Base-by-base conservation (phyloP, 2,329 filamentous ascomycete genomes). In the Cadophora sp. region DNA sequence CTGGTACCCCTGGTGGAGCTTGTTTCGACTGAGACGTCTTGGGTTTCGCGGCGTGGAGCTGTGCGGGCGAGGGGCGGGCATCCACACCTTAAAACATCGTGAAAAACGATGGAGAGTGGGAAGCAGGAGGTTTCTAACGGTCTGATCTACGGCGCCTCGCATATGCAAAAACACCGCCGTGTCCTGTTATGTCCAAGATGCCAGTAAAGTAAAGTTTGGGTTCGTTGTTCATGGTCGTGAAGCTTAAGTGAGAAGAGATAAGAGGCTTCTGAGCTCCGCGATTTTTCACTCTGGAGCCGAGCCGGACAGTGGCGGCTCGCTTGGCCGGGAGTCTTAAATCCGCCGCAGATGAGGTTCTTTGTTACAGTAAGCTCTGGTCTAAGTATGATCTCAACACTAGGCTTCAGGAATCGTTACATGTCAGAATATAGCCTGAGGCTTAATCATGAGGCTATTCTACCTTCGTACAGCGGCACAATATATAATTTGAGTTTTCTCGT, bases 1-100 rank as follows among this genome's bases (percentile, higher is more conserved):
- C 43, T n/a, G 55, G 46, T 59, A 22, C 31, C 66, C 55, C 31
- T 50, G 27, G 58, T 24, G 34, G 22, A 43, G 53, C 61, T 64
- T 63, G 69, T 71, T 70, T 71, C 69, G 50, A 62, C 64, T 68
- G 69, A 73, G 66, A 71, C 69, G n/a, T 37, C 24, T 31, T 46
- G 64, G 56, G 69, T 70, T 73, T 71, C 66, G 62, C 14, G 26
- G 34, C 31, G 56, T 29, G 26, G 12, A n/a, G 29, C 34, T 43
- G 40, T 5, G 19, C 12, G 14, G 12, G 40, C 43, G 19, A 8
- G 37, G 3, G 6, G n/a, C 8, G 6, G 43, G 22, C 12, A 22
- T 48, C 43, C 19, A n/a, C 43, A 48, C 40, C 2, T 6, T n/a
- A 8, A 26, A 27, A 66, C 55, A 53, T 34, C 26, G 59, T 27